Conservation (phyloP, 2,329 filamentous ascomycete genomes). For the Spiromastix sp. region DNA sequence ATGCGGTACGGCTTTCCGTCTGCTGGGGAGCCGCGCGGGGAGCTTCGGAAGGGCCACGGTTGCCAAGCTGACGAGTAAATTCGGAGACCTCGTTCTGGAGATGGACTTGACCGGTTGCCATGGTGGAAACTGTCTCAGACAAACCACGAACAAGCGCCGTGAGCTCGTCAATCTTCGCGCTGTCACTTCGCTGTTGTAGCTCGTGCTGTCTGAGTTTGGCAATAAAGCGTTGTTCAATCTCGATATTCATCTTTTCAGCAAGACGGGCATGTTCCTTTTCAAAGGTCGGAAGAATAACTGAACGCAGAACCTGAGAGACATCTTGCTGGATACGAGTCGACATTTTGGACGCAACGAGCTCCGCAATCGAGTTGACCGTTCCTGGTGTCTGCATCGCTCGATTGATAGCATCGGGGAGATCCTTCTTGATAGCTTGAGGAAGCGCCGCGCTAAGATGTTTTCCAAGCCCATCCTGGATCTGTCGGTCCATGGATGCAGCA, state of each 20-base stretch:
- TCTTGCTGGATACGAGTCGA: slow-evolving; percentile 59
- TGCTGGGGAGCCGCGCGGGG: slow-evolving; percentile 8
- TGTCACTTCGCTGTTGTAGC: slow-evolving; percentile 41
- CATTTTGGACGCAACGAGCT: slow-evolving; percentile 59
- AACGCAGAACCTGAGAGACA: slow-evolving; percentile 50
- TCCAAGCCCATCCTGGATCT: slow-evolving; percentile 58
- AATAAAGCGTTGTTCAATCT: slow-evolving; percentile 53
- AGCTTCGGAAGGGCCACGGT: slow-evolving; percentile 13
- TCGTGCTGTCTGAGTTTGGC: slow-evolving; percentile 44
- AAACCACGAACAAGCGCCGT: slow-evolving; percentile 41
- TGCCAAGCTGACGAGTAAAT: slow-evolving; percentile 21
- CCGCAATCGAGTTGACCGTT: slow-evolving; percentile 60
- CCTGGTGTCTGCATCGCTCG: slow-evolving; percentile 64
- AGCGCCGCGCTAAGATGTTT: slow-evolving; percentile 56
- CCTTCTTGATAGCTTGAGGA: slow-evolving; percentile 61
- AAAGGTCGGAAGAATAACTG: slow-evolving; percentile 56
- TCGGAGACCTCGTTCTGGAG: slow-evolving; percentile 32
- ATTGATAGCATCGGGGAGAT: slow-evolving; percentile 56
- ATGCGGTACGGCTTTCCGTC: slow-evolving; percentile 10
- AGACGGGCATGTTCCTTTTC: slow-evolving; percentile 54
- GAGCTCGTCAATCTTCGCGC: slow-evolving; percentile 52
- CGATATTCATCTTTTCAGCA: slow-evolving; percentile 56
- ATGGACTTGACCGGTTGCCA: slow-evolving; percentile 32
- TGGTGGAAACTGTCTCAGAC: slow-evolving; percentile 42
- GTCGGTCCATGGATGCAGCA: slow-evolving; percentile 57